Percentiles rank a stretch among this genome's conserved stretches.
Evolutionary conservation across 495 filamentous ascomycete species (phyloP).

Genomic region (Mycothermus thermophilus): DNA sequence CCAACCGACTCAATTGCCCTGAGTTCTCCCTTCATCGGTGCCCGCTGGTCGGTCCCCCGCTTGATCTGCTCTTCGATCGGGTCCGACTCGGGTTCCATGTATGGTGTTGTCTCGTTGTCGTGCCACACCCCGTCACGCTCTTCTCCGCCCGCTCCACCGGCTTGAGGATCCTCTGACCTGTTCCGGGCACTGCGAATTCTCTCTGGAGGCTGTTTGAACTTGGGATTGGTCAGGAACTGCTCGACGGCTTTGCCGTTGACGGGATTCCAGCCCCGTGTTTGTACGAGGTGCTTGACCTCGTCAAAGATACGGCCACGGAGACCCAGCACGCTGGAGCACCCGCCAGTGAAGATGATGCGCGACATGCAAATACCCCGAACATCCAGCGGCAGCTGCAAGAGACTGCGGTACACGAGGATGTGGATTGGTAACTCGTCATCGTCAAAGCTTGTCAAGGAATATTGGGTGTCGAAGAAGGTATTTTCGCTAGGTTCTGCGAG

Average conservation of each 20-base stretch:
- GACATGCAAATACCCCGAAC: conserved; percentile 75
- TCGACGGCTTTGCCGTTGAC: conserved; percentile 50
- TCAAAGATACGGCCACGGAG: conserved; percentile 65
- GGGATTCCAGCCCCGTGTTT: conserved; percentile 60
- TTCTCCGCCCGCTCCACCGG: conserved; percentile 1
- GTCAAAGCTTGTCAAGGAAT: conserved; percentile 44
- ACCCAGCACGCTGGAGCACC: conserved; percentile 65
- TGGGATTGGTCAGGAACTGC: conserved; percentile 38
- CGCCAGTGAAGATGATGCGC: conserved; percentile 77
- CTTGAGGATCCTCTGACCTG: too few species aligned
- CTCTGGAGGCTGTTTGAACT: conserved; percentile 17
- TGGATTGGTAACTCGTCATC: conserved; percentile 73
- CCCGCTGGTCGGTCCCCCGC: conserved; percentile 35
- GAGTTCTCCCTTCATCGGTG: conserved; percentile 41
- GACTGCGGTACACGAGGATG: conserved; percentile 56
- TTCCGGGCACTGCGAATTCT: too few species aligned
- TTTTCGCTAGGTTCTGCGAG: conserved; percentile 64
- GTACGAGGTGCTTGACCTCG: conserved; percentile 52
- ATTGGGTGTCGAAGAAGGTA: conserved; percentile 48
- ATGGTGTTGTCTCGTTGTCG: conserved; percentile 28
- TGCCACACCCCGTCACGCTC: conserved; percentile 22
- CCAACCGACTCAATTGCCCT: conserved; percentile 73
- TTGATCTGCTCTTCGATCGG: conserved; percentile 50
- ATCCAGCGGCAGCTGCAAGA: conserved; percentile 67
- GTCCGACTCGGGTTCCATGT: conserved; percentile 39